Evolutionary conservation across 139 green algal genomes (phyloP), one percentile per base, ranked within the genome.

Genomic region (Chara braunii): DNA sequence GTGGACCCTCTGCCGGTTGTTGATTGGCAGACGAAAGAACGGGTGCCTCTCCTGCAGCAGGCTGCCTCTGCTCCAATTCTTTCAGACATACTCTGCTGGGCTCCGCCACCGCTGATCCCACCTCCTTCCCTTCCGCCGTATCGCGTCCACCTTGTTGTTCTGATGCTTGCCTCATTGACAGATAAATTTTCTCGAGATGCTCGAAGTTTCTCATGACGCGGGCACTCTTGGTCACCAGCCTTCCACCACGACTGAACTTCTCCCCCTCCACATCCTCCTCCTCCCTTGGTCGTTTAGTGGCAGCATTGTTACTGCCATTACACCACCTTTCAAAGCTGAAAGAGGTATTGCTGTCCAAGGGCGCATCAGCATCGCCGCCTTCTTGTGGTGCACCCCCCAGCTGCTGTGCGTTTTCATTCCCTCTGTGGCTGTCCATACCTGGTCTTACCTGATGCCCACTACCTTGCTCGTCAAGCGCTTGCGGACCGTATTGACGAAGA

Each of bases 161-260:
- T 48, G 40, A n/a, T n/a, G n/a, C n/a, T n/a, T n/a, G n/a, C n/a
- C 64, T 43, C 54, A 70, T 73, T 52, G 64, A 33, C 7, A 73
- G 66, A 24, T 73, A 73, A 8, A 73, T 37, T 43, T 70, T 14
- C 28, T 73, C 56, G 33, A 73, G 37, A 34, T 72, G 53, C 12
- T 73, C 64, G 29, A 73, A 70, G 64, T 73, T 73, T 32, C 23
- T 23, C 43, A 73, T 50, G 9, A 73, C 26, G 44, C 64, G 64
- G 12, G 30, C 45, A 28, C 43, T 30, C 51, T 68, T 68, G 8
- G 57, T 66, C 57, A 22, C 60, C 57, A 67, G 43, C 6, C 35
- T n/a, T 9, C 57, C 61, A 28, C 45, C 51, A 50, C 61, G n/a
- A n/a, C n/a, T n/a, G n/a, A n/a, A n/a, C 50, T 68, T 0, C 14